Conservation (phyloP, 352 stramenopile genomes). For the Blastocystis sp. region DNA sequence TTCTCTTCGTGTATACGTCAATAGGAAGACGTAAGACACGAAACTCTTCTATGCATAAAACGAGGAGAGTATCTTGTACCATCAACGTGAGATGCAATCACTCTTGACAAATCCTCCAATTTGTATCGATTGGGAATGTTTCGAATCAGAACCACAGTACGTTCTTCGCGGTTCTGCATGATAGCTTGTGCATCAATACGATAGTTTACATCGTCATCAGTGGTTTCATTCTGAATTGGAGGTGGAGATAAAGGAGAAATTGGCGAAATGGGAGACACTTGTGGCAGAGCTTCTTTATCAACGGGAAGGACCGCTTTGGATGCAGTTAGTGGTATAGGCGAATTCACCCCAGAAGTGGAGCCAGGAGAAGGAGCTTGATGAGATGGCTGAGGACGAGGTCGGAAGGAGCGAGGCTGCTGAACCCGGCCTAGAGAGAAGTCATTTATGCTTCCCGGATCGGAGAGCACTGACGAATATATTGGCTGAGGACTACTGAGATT, state of each 20-base stretch:
- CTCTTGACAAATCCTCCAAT: conserved; percentile 42
- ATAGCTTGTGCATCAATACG: conserved; percentile 39
- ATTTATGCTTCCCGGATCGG: not conserved
- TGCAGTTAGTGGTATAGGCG: not conserved
- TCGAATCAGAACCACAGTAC: conserved; percentile 58
- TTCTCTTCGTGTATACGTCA: conserved; percentile 57
- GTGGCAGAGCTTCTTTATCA: not conserved
- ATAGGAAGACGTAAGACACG: conserved; percentile 40
- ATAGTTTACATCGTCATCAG: conserved; percentile 9
- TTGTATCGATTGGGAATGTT: conserved; percentile 63
- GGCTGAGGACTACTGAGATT: conserved; percentile 24
- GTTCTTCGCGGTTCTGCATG: conserved; percentile 47
- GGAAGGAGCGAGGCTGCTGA: not conserved
- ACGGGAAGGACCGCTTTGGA: not conserved
- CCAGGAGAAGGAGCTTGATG: not conserved
- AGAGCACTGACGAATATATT: not conserved
- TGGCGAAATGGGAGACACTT: not conserved
- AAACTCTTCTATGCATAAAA: conserved; percentile 48
- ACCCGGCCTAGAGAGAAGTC: not conserved
- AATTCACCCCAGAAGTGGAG: too few relatives aligned
- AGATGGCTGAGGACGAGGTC: too few relatives aligned
- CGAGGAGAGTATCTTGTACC: not conserved
- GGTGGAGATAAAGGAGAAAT: not conserved
- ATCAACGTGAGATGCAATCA: conserved; percentile 30
- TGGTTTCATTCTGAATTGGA: not conserved